phyloP scores from a whole-genome alignment of 2,329 filamentous ascomycete species.

The Penicillium sp. region DNA sequence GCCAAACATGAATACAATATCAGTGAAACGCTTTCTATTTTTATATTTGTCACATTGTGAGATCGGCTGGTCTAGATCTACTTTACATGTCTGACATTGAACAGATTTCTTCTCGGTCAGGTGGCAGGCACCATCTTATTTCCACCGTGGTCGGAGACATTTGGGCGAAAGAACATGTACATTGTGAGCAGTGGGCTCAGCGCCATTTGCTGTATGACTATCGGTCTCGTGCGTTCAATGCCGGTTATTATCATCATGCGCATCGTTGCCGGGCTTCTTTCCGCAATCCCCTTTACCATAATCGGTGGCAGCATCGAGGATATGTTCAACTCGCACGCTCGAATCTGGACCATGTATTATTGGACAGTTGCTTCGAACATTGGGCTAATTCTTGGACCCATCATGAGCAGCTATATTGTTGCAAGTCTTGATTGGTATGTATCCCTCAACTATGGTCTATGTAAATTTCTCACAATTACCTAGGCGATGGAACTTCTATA shows the following conservation, averaged over 20 bases:
- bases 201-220: slow-evolving; percentile 38
- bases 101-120: slow-evolving; percentile 39
- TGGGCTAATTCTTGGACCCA: slow-evolving; percentile 47
- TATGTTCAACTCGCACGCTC: slow-evolving; percentile 48
- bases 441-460: neutral
- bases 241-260: slow-evolving; percentile 44
- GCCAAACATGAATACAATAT: slow-evolving; percentile 31
- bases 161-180: slow-evolving; percentile 41
- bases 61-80: slow-evolving; percentile 7
- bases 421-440: slow-evolving; percentile 40
- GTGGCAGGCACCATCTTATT: slow-evolving; percentile 36
- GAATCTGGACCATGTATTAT: slow-evolving; percentile 50
- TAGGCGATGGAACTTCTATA: slow-evolving; percentile 50
- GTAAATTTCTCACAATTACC: neutral
- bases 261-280: slow-evolving; percentile 47
- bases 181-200: slow-evolving; percentile 32
- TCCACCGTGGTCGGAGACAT: slow-evolving; percentile 40
- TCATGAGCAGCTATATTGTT: slow-evolving; percentile 46
- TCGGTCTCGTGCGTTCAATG: slow-evolving; percentile 40
- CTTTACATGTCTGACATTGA: neutral
- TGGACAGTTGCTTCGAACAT: slow-evolving; percentile 48
- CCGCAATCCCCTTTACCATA: slow-evolving; percentile 51
- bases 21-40: slow-evolving; percentile 28
- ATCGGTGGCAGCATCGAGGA: slow-evolving; percentile 53
- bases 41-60: slow-evolving; percentile 34